Base-by-base conservation (phyloP, 1,284 basidiomycete genomes). In the Leccinum variabile region DNA sequence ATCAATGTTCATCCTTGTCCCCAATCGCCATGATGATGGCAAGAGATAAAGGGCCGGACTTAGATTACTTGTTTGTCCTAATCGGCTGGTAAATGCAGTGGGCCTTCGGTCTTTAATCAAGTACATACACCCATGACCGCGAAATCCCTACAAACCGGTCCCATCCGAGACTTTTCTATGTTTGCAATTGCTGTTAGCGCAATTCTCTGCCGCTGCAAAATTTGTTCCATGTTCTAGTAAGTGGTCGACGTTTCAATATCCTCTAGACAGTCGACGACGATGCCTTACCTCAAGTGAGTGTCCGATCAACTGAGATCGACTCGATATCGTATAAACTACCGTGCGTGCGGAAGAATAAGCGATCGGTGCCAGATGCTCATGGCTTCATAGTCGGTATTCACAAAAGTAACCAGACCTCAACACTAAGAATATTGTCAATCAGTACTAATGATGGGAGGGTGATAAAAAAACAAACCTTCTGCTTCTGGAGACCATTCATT, bases 231-330 rank as follows among this genome's bases (percentile, higher is more conserved):
- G 10, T 22, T 46, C 44, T 44, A n/a, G 41, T 44, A n/a, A n/a
- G 41, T n/a, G 41, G 41, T 44, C 39, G n/a, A 14, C 4, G 62
- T 62, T 62, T 62, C 58, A 54, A 49, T 16, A 49, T 22, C 11
- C 13, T 46, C 44, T 37, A 33, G 37, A 10, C 28, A 57, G 37
- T 56, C n/a, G 41, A 28, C 9, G 35, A 41, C 9, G 46, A 52
- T 53, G 22, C 22, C 5, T 25, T 22, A 4, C 50, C 35, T 52
- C 33, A 64, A 46, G 37, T 33, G 37, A 50, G 52, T 37, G 18
- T 9, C 53, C 46, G 63, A 55, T 65, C 53, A 37, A 25, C n/a
- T 37, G 44, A 57, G 41, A 63, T 65, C 56, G 44, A n/a, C 57
- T 35, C 18, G 50, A 65, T 50, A 22, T 44, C 30, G 4, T 41